Conservation (phyloP, 768 basidiomycete species). For the Boletus sp. region DNA sequence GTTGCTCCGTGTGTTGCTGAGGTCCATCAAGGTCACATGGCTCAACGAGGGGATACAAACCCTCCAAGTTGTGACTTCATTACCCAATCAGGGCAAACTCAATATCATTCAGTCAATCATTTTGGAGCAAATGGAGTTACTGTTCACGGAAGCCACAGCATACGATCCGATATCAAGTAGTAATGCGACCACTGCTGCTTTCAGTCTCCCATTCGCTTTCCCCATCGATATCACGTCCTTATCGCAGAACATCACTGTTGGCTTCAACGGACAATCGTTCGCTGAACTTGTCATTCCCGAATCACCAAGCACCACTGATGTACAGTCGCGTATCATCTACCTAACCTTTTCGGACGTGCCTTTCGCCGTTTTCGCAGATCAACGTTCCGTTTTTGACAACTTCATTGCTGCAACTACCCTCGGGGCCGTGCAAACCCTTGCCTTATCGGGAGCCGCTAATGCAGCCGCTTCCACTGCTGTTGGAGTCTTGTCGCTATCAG, state of each 20-base stretch:
- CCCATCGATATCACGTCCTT: constrained; percentile 64
- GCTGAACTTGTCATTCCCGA: constrained; percentile 61
- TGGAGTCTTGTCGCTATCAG: constrained; percentile 55
- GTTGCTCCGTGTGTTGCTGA: constrained; percentile 2
- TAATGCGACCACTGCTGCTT: constrained; percentile 57
- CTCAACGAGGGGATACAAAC: constrained; percentile 68
- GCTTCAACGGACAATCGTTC: constrained; percentile 51
- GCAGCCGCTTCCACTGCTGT: constrained; percentile 64
- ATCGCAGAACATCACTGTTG: constrained; percentile 56
- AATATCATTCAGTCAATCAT: constrained; percentile 63
- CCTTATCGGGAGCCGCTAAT: constrained; percentile 53
- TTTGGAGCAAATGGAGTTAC: constrained; percentile 56
- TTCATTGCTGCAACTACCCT: constrained; percentile 64
- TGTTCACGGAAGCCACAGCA: constrained; percentile 57
- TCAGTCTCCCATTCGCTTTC: constrained; percentile 68
- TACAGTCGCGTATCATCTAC: constrained; percentile 58
- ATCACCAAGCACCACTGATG: constrained; percentile 56
- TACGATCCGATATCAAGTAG: constrained; percentile 60
- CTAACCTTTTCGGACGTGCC: constrained; percentile 59
- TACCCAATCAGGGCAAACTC: constrained; percentile 62
- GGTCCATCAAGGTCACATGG: constrained; percentile 56
- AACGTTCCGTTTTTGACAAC: constrained; percentile 52
- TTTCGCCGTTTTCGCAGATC: constrained; percentile 50
- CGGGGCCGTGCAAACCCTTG: constrained; percentile 43
- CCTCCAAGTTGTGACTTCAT: constrained; percentile 53